These are phyloP conservation scores for Ustilago nuda DNA, from an alignment of 1,284 basidiomycete genomes.

Conservation along the genomic window DNA sequence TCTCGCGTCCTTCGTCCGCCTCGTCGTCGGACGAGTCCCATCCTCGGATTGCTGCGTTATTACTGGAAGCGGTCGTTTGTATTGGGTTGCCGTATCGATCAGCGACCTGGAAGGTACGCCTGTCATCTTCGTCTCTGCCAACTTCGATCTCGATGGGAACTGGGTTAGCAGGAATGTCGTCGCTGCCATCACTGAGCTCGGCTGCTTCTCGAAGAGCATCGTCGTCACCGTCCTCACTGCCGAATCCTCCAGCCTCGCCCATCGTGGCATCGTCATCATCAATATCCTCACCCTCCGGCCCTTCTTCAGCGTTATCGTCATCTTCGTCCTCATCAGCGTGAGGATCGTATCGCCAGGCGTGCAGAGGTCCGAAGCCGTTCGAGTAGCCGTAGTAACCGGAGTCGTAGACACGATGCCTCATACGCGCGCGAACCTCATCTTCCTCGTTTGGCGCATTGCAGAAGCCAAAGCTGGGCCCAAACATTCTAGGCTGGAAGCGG, in stretches of 20 bases:
- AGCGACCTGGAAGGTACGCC: slow-evolving; percentile 39
- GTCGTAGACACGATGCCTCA: slow-evolving; percentile 49
- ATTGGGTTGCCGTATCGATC: slow-evolving; percentile 43
- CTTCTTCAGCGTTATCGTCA: slow-evolving; percentile 5
- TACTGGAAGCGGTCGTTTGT: background rate
- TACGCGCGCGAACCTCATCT: slow-evolving; percentile 37
- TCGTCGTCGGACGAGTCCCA: slow-evolving; percentile 27
- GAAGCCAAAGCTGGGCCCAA: slow-evolving; percentile 48
- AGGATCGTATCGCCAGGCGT: slow-evolving; percentile 31
- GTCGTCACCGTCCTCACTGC: slow-evolving; percentile 35
- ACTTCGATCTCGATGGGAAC: slow-evolving; percentile 45
- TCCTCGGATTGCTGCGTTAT: slow-evolving; percentile 1
- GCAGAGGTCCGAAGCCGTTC: slow-evolving; percentile 43
- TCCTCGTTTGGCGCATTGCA: slow-evolving; percentile 42
- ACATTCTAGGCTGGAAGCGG: slow-evolving; percentile 26
- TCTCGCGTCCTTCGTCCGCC: background rate
- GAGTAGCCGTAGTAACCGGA: slow-evolving; percentile 41
- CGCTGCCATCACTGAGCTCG: slow-evolving; percentile 18
- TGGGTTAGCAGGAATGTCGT: slow-evolving; percentile 37
- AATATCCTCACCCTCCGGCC: slow-evolving; percentile 9
- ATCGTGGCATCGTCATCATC: slow-evolving; percentile 19
- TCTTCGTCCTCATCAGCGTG: background rate
- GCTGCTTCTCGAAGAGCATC: slow-evolving; percentile 28
- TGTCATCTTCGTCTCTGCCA: slow-evolving; percentile 13
- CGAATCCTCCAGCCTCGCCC: slow-evolving; percentile 7